Evolutionary conservation across 768 basidiomycete species (phyloP).

Genomic region (Candolleomyces eurysporus): DNA sequence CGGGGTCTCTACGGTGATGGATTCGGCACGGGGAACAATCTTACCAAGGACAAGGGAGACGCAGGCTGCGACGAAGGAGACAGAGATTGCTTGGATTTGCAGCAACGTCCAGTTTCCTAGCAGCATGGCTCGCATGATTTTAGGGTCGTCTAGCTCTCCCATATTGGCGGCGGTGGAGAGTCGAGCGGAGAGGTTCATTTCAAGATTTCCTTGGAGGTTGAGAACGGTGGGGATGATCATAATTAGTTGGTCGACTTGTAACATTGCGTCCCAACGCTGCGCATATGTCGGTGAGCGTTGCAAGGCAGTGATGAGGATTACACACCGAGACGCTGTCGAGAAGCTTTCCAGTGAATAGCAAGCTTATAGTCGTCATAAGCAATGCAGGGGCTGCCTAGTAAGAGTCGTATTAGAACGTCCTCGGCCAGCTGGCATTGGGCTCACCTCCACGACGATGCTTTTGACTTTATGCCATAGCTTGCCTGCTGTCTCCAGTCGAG

Average conservation of each 20-base stretch:
- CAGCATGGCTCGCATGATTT: slow-evolving; percentile 61
- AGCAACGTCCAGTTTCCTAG: slow-evolving; percentile 81
- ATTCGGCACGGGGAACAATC: slow-evolving; percentile 41
- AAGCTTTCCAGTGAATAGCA: slow-evolving; percentile 89
- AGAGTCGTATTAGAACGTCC: not conserved
- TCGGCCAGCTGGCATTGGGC: not conserved
- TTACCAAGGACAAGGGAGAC: slow-evolving; percentile 73
- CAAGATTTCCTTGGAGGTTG: slow-evolving; percentile 97
- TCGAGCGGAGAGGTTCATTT: slow-evolving; percentile 97
- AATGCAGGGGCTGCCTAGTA: slow-evolving; percentile 85
- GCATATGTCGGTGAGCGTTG: not conserved
- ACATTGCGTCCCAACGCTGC: slow-evolving; percentile 88
- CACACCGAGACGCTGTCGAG: slow-evolving; percentile 82
- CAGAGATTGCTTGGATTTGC: slow-evolving; percentile 90
- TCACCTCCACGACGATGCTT: slow-evolving; percentile 70
- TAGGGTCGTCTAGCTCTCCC: slow-evolving; percentile 80
- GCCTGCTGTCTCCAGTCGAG: slow-evolving; percentile 17
- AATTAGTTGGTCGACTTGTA: slow-evolving; percentile 88
- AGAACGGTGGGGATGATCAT: slow-evolving; percentile 93
- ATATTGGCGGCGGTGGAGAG: slow-evolving; percentile 95
- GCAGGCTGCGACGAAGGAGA: slow-evolving; percentile 83
- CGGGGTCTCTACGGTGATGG: slow-evolving; percentile 10
- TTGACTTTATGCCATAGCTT: slow-evolving; percentile 54
- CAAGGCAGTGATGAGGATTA: slow-evolving; percentile 5
- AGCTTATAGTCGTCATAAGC: slow-evolving; percentile 76